Conservation (phyloP, 441 rosid genomes). For the Populus hybrid region DNA sequence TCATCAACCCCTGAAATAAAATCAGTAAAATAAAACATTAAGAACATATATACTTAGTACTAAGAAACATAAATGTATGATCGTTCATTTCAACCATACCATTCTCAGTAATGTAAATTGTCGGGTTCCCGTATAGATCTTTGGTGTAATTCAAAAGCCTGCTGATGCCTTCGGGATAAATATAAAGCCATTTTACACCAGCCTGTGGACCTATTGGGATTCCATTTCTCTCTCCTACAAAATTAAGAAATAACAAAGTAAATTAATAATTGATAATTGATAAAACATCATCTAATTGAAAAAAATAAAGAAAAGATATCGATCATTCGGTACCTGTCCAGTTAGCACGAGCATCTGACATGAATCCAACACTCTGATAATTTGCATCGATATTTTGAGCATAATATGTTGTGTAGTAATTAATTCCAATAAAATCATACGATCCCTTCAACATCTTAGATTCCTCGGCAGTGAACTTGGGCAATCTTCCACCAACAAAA, state of each 20-base stretch:
- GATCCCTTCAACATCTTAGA: not conserved
- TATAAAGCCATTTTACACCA: not conserved
- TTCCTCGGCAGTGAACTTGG: not conserved
- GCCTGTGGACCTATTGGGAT: not conserved
- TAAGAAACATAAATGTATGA: not conserved
- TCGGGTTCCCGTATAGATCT: not conserved
- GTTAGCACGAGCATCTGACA: not conserved
- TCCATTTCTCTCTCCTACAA: not conserved
- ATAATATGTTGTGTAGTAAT: not conserved
- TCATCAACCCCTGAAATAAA: not conserved
- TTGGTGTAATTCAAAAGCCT: not conserved
- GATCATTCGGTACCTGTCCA: not conserved
- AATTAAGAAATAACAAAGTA: not conserved
- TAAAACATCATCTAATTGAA: not conserved
- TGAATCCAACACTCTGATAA: not conserved
- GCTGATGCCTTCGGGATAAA: not conserved
- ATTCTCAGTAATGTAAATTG: constrained; percentile 4
- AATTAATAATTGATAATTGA: not conserved
- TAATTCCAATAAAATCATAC: constrained; percentile 1
- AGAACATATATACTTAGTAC: not conserved
- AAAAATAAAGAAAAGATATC: not conserved
- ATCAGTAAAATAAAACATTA: not conserved
- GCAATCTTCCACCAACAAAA: not conserved
- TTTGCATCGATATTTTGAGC: not conserved
- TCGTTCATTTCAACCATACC: not conserved